Base-by-base conservation (phyloP, 2,329 filamentous ascomycete genomes). In the Hyphodiscus sp. region DNA sequence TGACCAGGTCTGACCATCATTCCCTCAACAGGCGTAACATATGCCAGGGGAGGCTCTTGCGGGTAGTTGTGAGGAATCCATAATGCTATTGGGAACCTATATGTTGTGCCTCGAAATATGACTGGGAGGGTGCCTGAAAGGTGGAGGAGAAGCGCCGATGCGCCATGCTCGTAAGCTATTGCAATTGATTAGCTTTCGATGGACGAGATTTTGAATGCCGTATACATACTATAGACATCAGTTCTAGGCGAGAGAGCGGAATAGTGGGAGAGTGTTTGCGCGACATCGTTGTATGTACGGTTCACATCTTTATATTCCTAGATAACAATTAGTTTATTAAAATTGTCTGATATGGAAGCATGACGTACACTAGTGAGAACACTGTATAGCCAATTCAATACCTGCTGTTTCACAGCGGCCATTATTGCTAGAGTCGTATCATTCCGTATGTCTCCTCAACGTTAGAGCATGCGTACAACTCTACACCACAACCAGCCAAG, bases 31-130 rank as follows among this genome's bases (percentile, higher is more conserved):
- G 94, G 91, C 7, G 85, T 91, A 43, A 97, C 89, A 69, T 96
- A 97, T 54, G 87, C 82, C 46, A 97, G 79, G 1, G 94, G 94
- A 0, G 90, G 79, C 64, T 95, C 89, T 58, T 82, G 79, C 1
- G 94, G 94, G 68, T 97, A 99, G 51, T 83, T 81, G 67, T 95
- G 89, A 3, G 94, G 94, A 45, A 97, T 78, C 92, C 94, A 97
- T 80, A 97, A 72, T 58, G 89, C 87, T 60, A 99, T 76, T 20
- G 94, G 94, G 64, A 97, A 97, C 60, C 89, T 82, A 71, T 97
- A 99, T 4, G 85, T 87, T 26, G 83, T 86, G 66, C 91, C 92
- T 64, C 92, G 86, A 73, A 97, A 99, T 62, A 80, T 77, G 55
- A 95, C 91, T n/a, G 94, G 91, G 41, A 99, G 73, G 2, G 91